Evolutionary conservation across 306 rosid genomes (phyloP), one percentile per base, ranked within the genome.

Genomic region (Chamaecrista fasciculata): DNA sequence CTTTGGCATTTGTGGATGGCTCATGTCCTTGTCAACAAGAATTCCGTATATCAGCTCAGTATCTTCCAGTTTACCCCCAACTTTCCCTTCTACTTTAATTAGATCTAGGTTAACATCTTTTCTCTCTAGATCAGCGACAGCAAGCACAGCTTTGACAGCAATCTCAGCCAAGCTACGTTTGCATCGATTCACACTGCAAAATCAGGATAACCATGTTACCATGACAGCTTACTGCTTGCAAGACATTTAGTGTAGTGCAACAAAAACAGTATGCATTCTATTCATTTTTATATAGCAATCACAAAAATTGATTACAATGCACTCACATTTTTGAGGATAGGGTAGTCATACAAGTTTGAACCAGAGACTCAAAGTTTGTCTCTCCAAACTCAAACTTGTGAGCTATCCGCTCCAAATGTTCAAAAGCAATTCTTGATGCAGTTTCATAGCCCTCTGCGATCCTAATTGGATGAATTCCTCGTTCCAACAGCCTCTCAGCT

Each of bases 1-100:
- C 87, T 95, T 95, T 18, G 99, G 99, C 97, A 95, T 95, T 75
- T 95, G 99, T 9, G 99, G 99, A 77, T 95, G 99, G 77, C 99
- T 95, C 99, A 95, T 89, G 66, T 95, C 99, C 87, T 95, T 95
- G 83, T 95, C 99, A 63, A 95, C 81, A 73, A 91, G 25, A 15
- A 95, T 91, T 55, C 99, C 99, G 78, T 89, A 91, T 36, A 95
- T 79, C 72, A 95, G 85, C 89, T 95, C 97, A 0, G 99, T 87
- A 65, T 95, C 97, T 74, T 95, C 99, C 80, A 91, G 77, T 63
- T 91, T 95, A 16, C 97, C 99, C 59, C 99, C 99, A 12, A 95
- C 99, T 83, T 89, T 95, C 3, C 97, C 99, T 62, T 95, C 99
- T 15, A 95, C 96, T 80, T 95, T 91, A 34, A 95, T 89, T 33